Percentiles rank a stretch among this genome's conserved stretches.
Conservation (phyloP, 176 grass and related monocot species). For the Bothriochloa decipiens region DNA sequence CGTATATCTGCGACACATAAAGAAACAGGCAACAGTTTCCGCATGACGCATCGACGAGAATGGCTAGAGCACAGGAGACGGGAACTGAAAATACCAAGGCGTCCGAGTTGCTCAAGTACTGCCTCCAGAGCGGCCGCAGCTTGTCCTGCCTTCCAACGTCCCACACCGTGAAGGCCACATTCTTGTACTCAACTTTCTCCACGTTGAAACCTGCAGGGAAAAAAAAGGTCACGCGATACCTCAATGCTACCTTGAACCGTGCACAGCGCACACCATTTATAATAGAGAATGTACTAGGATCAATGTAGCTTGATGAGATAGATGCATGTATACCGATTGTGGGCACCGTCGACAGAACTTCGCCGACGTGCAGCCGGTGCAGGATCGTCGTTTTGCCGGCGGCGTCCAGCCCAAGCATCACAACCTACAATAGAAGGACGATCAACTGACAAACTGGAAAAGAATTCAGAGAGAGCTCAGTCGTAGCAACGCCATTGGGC, state of each 20-base stretch:
- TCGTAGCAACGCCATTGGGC: neutral
- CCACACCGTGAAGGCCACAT: conserved; percentile 50
- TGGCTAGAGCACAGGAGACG: neutral
- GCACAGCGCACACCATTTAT: too few species aligned
- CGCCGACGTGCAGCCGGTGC: conserved; percentile 44
- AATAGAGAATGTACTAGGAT: neutral
- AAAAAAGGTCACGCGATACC: too few species aligned
- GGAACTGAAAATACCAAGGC: conserved; percentile 13
- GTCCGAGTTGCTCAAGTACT: conserved; percentile 33
- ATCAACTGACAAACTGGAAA: neutral
- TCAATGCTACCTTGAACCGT: too few species aligned
- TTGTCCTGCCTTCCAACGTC: conserved; percentile 51
- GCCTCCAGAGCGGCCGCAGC: conserved; percentile 44
- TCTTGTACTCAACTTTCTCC: conserved; percentile 46
- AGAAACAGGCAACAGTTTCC: neutral
- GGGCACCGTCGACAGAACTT: conserved; percentile 30
- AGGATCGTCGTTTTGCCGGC: conserved; percentile 45
- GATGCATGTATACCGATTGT: conserved; percentile 6
- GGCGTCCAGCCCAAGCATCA: conserved; percentile 49
- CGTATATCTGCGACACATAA: conserved; percentile 17
- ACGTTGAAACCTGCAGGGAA: conserved; percentile 37
- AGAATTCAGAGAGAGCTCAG: neutral
- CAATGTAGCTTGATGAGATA: neutral
- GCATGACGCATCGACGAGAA: neutral
- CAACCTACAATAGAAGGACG: too few species aligned